Evolutionary conservation across 257 asterid genomes (phyloP).

Genomic region (Solanum verrucosum): DNA sequence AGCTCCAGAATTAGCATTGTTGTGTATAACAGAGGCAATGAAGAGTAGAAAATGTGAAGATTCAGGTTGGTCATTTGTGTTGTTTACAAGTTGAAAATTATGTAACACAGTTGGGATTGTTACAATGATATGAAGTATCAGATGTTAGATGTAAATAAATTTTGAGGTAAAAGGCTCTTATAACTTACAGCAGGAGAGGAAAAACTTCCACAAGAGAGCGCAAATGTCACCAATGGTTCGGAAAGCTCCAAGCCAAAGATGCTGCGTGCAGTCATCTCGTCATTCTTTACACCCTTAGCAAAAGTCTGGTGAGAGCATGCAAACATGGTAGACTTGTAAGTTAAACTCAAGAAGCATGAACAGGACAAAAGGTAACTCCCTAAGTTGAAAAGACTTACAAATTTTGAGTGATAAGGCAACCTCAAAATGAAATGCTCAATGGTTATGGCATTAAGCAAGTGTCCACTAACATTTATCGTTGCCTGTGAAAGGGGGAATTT

Average conservation of each 20-base stretch:
- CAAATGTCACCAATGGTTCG: slow-evolving; percentile 84
- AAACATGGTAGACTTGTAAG: not conserved
- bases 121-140: not conserved
- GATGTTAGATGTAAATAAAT: not conserved
- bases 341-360: not conserved
- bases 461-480: slow-evolving; percentile 63
- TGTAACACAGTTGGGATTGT: not conserved
- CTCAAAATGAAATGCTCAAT: slow-evolving; percentile 76
- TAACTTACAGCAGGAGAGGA: slow-evolving; percentile 90
- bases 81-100: not conserved
- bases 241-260: slow-evolving; percentile 60
- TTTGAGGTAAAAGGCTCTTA: no score
- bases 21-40: not conserved
- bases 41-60: not conserved
- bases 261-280: slow-evolving; percentile 42
- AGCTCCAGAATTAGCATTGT: not conserved
- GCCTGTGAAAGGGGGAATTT: slow-evolving; percentile 34
- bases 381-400: slow-evolving; percentile 19
- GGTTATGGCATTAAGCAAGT: slow-evolving; percentile 53
- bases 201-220: slow-evolving; percentile 96
- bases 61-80: not conserved
- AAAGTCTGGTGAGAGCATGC: slow-evolving; percentile 34
- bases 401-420: slow-evolving; percentile 70
- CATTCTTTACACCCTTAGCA: slow-evolving; percentile 44
- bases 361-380: not conserved